A percentile compares a stretch with the other conserved stretches of the same genome.
Evolutionary conservation across 768 basidiomycete species (phyloP).

Genomic region (Mycena galopus): DNA sequence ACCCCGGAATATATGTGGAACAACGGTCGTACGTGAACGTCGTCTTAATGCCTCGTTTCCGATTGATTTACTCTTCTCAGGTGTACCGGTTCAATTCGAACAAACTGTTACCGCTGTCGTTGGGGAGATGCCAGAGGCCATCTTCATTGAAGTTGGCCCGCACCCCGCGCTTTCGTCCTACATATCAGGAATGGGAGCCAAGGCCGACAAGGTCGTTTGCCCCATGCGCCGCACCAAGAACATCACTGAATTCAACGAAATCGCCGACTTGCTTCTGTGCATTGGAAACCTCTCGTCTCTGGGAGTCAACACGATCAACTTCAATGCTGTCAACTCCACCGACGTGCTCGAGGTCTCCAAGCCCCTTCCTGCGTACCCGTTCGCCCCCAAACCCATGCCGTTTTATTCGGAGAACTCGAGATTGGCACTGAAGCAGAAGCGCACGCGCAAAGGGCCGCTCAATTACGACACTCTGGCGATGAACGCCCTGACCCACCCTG

Average conservation of each 20-base stretch:
- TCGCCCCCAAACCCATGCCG: slow-evolving; percentile 42
- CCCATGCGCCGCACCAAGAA: slow-evolving; percentile 45
- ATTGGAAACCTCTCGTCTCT: slow-evolving; percentile 45
- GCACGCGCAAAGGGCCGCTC: slow-evolving; percentile 48
- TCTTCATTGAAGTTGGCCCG: slow-evolving; percentile 54
- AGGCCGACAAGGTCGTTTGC: slow-evolving; percentile 38
- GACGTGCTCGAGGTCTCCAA: slow-evolving; percentile 27
- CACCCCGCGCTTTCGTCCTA: slow-evolving; percentile 56
- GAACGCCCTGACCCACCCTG: slow-evolving; percentile 49
- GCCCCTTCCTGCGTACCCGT: slow-evolving; percentile 46
- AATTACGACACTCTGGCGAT: slow-evolving; percentile 51
- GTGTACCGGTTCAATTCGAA: slow-evolving; percentile 51
- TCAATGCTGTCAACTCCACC: slow-evolving; percentile 46
- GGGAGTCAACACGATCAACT: slow-evolving; percentile 49
- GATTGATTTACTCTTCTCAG: not conserved
- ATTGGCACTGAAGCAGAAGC: slow-evolving; percentile 39
- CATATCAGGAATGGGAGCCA: slow-evolving; percentile 40
- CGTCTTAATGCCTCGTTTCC: not conserved
- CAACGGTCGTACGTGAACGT: slow-evolving; percentile 43
- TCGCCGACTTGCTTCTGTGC: slow-evolving; percentile 38
- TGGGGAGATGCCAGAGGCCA: slow-evolving; percentile 36
- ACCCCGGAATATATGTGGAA: slow-evolving; percentile 57
- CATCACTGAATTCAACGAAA: slow-evolving; percentile 40
- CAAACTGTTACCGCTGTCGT: slow-evolving; percentile 46
- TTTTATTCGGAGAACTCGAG: slow-evolving; percentile 30